Evolutionary conservation across 352 stramenopile species (phyloP).

Genomic region (Globisporangium heterothallicum): DNA sequence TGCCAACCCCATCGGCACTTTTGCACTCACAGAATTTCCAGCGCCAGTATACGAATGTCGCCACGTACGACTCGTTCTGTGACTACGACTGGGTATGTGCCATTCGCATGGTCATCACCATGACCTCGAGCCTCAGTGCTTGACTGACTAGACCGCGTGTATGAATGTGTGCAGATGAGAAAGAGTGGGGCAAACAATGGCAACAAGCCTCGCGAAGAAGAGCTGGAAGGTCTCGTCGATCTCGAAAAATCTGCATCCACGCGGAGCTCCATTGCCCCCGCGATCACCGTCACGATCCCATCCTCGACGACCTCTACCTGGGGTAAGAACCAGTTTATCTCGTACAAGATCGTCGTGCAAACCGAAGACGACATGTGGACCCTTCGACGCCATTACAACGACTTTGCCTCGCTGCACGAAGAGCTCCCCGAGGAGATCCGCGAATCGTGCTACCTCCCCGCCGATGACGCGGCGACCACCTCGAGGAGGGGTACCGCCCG

Average conservation of each 20-base stretch:
- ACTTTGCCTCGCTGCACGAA: conserved; percentile 59
- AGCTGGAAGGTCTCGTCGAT: neutral
- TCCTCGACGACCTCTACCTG: conserved; percentile 63
- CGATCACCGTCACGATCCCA: conserved; percentile 58
- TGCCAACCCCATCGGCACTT: conserved; percentile 54
- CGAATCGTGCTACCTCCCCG: conserved; percentile 36
- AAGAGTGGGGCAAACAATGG: neutral
- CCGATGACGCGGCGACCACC: conserved; percentile 22
- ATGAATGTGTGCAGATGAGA: neutral
- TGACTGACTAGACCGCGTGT: no score
- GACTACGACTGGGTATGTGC: conserved; percentile 27
- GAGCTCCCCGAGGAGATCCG: conserved; percentile 49
- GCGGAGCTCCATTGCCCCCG: conserved; percentile 16
- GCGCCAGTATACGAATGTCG: conserved; percentile 29
- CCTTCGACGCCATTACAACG: conserved; percentile 53
- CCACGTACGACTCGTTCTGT: conserved; percentile 52
- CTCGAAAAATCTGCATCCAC: conserved; percentile 11
- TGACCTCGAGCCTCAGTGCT: no score
- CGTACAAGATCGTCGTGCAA: conserved; percentile 69
- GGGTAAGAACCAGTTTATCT: conserved; percentile 66
- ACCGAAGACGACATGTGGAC: conserved; percentile 70
- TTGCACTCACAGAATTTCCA: conserved; percentile 32
- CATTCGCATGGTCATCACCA: neutral
- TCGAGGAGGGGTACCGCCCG: conserved; percentile 6
- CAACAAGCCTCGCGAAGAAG: neutral